These are phyloP conservation scores for Phytophthora agathidicida DNA, from an alignment of 352 stramenopile genomes.

Conservation along the genomic window DNA sequence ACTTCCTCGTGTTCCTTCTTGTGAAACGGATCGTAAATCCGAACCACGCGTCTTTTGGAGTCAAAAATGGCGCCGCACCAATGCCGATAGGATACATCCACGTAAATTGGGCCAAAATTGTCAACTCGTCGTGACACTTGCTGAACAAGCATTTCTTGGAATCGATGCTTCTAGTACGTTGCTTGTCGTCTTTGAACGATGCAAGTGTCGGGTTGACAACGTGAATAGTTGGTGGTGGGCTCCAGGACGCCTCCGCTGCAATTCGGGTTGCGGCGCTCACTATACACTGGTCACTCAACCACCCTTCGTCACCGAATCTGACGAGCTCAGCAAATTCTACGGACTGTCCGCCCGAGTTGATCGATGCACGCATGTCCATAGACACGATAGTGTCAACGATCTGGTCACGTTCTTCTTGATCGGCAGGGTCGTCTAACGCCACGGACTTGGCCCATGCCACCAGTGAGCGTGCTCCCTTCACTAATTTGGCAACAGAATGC, in stretches of 20 bases:
- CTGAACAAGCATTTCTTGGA: constrained; percentile 3
- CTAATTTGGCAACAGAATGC: background rate
- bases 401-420: background rate
- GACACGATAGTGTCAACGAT: background rate
- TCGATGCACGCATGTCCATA: background rate
- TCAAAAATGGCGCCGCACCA: constrained; percentile 9
- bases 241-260: background rate
- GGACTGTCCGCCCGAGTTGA: background rate
- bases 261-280: background rate
- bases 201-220: background rate
- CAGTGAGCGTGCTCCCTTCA: background rate
- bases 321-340: background rate
- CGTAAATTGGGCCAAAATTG: background rate
- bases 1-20: background rate
- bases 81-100: background rate
- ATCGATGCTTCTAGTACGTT: background rate
- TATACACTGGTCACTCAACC: constrained; percentile 3
- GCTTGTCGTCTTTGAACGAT: background rate
- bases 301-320: constrained; percentile 1
- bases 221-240: background rate
- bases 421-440: background rate
- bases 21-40: constrained; percentile 12
- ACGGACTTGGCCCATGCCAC: background rate
- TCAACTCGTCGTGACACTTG: background rate
- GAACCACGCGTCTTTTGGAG: background rate